Percentiles rank a stretch among this genome's conserved stretches.
These are phyloP conservation scores for Thraustotheca clavata DNA, from an alignment of 352 stramenopile species.

Conservation along the genomic window DNA sequence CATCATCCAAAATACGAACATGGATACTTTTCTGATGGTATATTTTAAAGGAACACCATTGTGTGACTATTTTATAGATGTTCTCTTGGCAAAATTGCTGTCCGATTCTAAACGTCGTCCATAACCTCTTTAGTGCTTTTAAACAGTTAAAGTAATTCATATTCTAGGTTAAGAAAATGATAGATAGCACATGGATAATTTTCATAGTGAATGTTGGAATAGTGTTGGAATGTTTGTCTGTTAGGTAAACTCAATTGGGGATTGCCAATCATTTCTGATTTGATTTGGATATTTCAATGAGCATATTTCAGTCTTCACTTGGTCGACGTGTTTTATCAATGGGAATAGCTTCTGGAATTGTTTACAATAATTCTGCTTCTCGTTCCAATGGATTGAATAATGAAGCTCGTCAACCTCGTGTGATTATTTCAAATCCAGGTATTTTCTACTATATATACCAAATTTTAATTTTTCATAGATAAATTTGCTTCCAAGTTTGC, in stretches of 20 bases:
- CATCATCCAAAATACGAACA: background rate
- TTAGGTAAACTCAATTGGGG: no score
- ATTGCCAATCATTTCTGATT: no score
- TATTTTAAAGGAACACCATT: no score
- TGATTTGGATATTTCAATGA: no score
- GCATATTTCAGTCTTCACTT: conserved; percentile 5
- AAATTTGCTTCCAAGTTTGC: conserved; percentile 66
- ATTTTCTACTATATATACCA: background rate
- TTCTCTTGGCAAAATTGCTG: background rate
- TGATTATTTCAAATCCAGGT: conserved; percentile 20
- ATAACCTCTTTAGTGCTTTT: no score
- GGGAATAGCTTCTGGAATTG: background rate
- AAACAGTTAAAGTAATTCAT: no score
- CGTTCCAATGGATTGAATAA: background rate
- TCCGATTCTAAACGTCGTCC: no score
- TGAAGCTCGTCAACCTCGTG: background rate
- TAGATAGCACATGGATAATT: no score
- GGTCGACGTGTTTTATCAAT: background rate
- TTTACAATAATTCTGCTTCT: background rate
- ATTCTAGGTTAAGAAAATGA: no score
- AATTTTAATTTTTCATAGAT: conserved; percentile 26
- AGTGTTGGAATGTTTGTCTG: no score
- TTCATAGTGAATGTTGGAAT: no score
- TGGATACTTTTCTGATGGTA: background rate
- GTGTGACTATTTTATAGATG: background rate